These are phyloP conservation scores for Botryobasidium botryosum DNA, from an alignment of 768 basidiomycete species.

Conservation along the genomic window DNA sequence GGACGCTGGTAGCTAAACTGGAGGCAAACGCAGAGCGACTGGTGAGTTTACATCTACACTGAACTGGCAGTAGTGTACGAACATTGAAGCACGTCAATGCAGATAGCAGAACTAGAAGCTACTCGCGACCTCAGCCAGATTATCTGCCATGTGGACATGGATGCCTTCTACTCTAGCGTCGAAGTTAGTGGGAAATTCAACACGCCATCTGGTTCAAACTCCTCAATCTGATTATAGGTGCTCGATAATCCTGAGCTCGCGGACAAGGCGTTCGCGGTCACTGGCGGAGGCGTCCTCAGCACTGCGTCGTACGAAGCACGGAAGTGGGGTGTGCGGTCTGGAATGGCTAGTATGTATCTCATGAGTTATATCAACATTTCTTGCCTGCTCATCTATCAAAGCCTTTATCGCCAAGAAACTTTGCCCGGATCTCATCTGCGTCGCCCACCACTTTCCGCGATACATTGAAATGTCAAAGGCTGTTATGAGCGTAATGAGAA, in stretches of 20 bases:
- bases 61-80: neutral
- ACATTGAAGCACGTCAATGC: neutral
- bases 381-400: constrained; percentile 15
- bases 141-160: constrained; percentile 93
- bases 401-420: constrained; percentile 89
- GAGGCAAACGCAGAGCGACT: constrained; percentile 52
- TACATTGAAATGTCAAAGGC: constrained; percentile 42
- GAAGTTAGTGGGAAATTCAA: constrained; percentile 22
- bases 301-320: constrained; percentile 90
- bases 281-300: constrained; percentile 62
- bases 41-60: constrained; percentile 29
- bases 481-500: constrained; percentile 49
- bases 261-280: constrained; percentile 40
- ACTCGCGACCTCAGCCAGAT: constrained; percentile 62
- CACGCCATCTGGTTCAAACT: neutral
- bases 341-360: constrained; percentile 66
- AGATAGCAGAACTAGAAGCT: constrained; percentile 49
- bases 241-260: constrained; percentile 36
- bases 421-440: constrained; percentile 71
- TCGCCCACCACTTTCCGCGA: constrained; percentile 36
- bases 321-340: constrained; percentile 79
- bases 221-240: constrained; percentile 16
- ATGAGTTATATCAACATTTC: neutral
- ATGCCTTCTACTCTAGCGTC: constrained; percentile 78
- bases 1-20: constrained; percentile 30